These are phyloP conservation scores for Parachaetomium inaequale DNA, from an alignment of 495 filamentous ascomycete species.

Conservation along the genomic window DNA sequence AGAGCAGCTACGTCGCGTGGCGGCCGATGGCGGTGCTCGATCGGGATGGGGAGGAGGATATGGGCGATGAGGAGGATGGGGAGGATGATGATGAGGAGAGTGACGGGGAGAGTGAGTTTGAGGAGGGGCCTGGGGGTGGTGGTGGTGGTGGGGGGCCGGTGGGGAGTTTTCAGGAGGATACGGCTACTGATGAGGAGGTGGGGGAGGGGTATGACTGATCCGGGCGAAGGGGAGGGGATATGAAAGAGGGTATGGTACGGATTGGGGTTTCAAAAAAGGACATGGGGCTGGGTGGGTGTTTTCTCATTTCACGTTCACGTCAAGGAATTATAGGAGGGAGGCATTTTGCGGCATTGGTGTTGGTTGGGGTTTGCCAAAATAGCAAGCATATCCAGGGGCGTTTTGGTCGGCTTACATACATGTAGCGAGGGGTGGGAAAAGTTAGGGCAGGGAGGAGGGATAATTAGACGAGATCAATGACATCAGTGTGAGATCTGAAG, in stretches of 20 bases:
- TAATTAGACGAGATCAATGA: not conserved
- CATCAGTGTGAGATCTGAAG: not conserved
- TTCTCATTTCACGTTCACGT: not conserved
- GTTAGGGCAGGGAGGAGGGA: not conserved
- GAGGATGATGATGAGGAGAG: conserved; percentile 31
- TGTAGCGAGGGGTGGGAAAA: not conserved
- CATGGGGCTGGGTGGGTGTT: not conserved
- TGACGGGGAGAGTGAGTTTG: conserved; percentile 48
- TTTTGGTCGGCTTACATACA: not conserved
- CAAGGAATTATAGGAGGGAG: not conserved
- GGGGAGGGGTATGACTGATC: not conserved
- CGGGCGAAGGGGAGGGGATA: no score
- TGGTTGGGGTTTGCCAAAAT: not conserved
- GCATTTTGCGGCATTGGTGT: conserved; percentile 4
- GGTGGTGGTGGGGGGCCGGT: conserved; percentile 21
- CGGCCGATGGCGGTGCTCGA: conserved; percentile 67
- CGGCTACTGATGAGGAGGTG: conserved; percentile 43
- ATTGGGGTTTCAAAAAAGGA: no score
- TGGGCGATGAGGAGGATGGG: conserved; percentile 46
- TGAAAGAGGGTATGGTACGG: no score
- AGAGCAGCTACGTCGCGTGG: conserved; percentile 83
- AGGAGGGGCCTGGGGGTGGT: conserved; percentile 39
- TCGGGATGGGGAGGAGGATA: conserved; percentile 44
- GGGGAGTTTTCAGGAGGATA: conserved; percentile 44
- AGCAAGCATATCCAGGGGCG: not conserved